Base-by-base conservation (phyloP, 139 green algal species). In the Chlorella sp. region DNA sequence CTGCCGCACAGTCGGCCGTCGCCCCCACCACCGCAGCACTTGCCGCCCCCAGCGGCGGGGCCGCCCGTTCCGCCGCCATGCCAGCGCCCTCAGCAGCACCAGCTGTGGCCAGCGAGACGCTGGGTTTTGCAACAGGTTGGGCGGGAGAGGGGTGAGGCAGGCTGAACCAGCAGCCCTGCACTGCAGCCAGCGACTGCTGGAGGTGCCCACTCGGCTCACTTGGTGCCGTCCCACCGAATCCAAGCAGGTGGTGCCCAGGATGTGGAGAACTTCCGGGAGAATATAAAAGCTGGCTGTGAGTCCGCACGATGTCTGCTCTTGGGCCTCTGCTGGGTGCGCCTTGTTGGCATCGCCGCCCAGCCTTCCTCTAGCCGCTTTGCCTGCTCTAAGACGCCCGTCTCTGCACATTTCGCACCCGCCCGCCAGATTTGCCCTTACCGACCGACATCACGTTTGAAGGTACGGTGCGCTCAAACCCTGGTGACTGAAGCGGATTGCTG, bases 211-310 rank as follows among this genome's bases (percentile, higher is more conserved):
- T 41, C 30, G 8, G 9, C 32, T 34, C 9, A 14, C 36, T 30
- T 36, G 34, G 11, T 30, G 1, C 13, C 4, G 28, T 24, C 0
- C 69, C 69, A 22, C 38, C 38, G 34, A n/a, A 74, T 19, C 36
- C 40, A 20, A 13, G 48, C 82, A 77, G 84, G 75, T 20, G 84
- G 75, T 17, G 75, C 84, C 13, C 76, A 84, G n/a, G 84, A 87
- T 30, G 34, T 87, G 7, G 46, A 70, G 24, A 87, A 87, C 83
- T 87, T 84, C 75, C 34, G 83, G 0, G 76, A 58, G 30, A 87
- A 87, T 40, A 40, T 87, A 5, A 73, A 72, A 38, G 60, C 70
- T 36, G 70, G 70, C 38, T 76, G 51, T 60, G 51, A 60, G 51
- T 60, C 24, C 13, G 51, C 8, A 11, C 46, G 11, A 54, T 54